These are phyloP conservation scores for Umbelopsis sp. DNA, from an alignment of 192 early-diverging fungal genomes.

Conservation along the genomic window DNA sequence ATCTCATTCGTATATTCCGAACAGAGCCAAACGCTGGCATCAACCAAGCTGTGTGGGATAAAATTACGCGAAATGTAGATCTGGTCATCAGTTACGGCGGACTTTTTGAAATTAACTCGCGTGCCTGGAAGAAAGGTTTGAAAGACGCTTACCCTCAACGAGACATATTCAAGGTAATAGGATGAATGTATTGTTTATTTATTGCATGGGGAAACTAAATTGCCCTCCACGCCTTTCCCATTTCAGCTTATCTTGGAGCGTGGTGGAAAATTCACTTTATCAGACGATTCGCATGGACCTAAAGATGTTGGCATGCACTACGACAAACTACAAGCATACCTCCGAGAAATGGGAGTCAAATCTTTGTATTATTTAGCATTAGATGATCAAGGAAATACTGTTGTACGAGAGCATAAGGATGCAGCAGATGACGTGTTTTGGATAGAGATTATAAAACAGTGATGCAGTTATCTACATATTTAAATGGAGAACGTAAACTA, in stretches of 20 bases:
- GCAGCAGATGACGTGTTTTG: constrained; percentile 31
- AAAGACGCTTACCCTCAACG: constrained; percentile 84
- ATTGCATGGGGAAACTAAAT: not conserved
- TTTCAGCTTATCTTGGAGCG: constrained; percentile 60
- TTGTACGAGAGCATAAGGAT: constrained; percentile 22
- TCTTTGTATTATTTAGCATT: constrained; percentile 52
- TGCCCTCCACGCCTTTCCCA: not conserved
- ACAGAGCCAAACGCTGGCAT: constrained; percentile 20
- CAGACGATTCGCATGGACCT: constrained; percentile 94
- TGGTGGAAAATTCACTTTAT: constrained; percentile 79
- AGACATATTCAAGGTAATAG: constrained; percentile 73
- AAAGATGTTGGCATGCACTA: constrained; percentile 88
- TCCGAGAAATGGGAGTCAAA: constrained; percentile 63
- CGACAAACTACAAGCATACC: constrained; percentile 67
- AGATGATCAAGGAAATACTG: not conserved
- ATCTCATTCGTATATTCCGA: constrained; percentile 84
- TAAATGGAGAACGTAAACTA: not conserved
- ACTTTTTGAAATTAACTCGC: constrained; percentile 91
- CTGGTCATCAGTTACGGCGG: constrained; percentile 78
- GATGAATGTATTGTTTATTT: not conserved
- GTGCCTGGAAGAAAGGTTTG: constrained; percentile 92
- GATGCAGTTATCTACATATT: not conserved
- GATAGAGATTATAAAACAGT: constrained; percentile 15
- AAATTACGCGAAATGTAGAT: constrained; percentile 82
- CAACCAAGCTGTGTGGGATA: constrained; percentile 37